Evolutionary conservation across 2,329 filamentous ascomycete species (phyloP), one percentile per base, ranked within the genome.

Genomic region (Akanthomyces lecanii): DNA sequence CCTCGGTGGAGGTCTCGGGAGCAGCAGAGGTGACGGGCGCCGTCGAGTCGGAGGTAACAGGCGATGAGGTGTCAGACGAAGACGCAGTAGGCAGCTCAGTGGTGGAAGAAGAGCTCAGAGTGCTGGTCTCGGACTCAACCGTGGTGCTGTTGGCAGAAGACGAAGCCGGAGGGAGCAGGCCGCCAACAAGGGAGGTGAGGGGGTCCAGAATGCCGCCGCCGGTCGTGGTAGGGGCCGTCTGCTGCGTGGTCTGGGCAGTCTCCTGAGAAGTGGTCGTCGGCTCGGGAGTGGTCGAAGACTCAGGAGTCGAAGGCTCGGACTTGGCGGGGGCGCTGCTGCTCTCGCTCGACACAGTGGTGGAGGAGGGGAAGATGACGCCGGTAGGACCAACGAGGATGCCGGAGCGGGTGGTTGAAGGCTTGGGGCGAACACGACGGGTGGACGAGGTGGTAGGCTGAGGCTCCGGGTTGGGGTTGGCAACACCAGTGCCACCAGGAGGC

Each of bases 321-420:
- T 44, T 18, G 44, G 50, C 30, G 18, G 30, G 23, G 33, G 36
- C 3, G 23, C 36, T 52, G 33, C 14, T 60, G 33, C 47, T 33
- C 30, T 36, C 12, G 21, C 44, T 58, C 42, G 33, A 21, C 44
- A 16, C 6, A 8, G 47, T 42, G 53, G 53, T 28, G 14, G 54
- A 33, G 4, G 54, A 45, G 18, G 51, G 58, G 23, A 54, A 54
- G 33, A 69, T 64, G 48, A 73, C 69, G 54, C 71, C 71, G 16
- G 66, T 70, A 16, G 71, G 70, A 10, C 66, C 71, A 63, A 73
- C 68, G n/a, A 71, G 55, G 25, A 71, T 70, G 28, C 57, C 65
- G 7, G 64, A 55, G 28, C 56, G 53, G 7, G 66, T 59, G 28
- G 64, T 52, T 50, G 62, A 52, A 56, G 64, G 50, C 11, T 21